Evolutionary conservation across 148 eudicot genomes (phyloP), one percentile per base, ranked within the genome.

Genomic region (Amaranthus hypochondriacus): DNA sequence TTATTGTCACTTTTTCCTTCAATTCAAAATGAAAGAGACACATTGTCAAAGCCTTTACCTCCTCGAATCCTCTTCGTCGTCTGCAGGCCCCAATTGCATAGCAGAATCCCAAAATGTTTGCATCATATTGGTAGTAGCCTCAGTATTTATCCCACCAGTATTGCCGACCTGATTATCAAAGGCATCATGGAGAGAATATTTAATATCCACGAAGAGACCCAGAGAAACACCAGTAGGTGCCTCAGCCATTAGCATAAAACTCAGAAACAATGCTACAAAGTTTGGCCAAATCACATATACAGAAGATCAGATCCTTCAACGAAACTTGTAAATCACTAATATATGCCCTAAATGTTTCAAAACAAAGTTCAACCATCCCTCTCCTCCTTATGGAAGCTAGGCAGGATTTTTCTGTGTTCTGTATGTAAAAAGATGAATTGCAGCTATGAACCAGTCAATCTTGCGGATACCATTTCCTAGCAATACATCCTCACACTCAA

Each of bases 41-140:
- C 43, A 57, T 21, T n/a, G 13, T 56, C 43, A 75, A 81, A 75
- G 52, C 58, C 69, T 73, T 69, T 83, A 89, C 98, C 98, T 92
- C 69, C 86, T 82, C 56, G 86, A 75, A 67, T 95, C 99, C 4
- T 90, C 96, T 4, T 89, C 97, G 54, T 95, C 97, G 75, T 87
- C 96, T 57, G 71, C 65, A 75, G 88, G 87, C 75, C 79, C 76
- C 71, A 86, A 84, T 54, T 80, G 87, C 93, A 94, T 88, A 15
- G 96, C 97, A 73, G 97, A 84, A 81, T 92, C 99, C 97, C 96
- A 95, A 79, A 95, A 95, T 43, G 87, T 95, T 79, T 95, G 97
- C 92, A 95, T 88, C 97, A 90, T 86, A 66, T 77, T 81, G 73
- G 84, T 79, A 63, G 92, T 77, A 68, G 92, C 86, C 81, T 92